phyloP scores from a whole-genome alignment of 2,329 filamentous ascomycete genomes.

The Cercospora sp. region DNA sequence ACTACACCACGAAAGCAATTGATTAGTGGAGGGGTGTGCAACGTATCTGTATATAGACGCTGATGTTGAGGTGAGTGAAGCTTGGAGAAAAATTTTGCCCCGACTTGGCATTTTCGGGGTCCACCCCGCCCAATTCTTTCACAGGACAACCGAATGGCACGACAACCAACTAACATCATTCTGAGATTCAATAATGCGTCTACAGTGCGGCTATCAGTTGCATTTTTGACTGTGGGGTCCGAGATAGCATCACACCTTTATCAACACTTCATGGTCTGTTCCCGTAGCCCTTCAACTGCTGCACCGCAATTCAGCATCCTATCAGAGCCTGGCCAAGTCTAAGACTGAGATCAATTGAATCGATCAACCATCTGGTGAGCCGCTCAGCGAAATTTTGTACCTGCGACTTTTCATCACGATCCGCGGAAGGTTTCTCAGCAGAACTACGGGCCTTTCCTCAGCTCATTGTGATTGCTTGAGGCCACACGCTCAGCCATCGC shows the following conservation, averaged over 20 bases:
- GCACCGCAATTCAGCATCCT: neutral
- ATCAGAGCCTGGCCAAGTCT: neutral
- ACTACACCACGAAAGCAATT: neutral
- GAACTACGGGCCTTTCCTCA: too few species aligned
- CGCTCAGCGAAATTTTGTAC: too few species aligned
- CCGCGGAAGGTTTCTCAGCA: too few species aligned
- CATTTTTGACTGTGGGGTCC: neutral
- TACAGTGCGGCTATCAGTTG: neutral
- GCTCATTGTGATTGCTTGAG: too few species aligned
- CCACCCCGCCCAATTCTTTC: too few species aligned
- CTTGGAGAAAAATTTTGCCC: neutral
- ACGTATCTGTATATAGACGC: too few species aligned
- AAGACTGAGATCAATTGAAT: neutral
- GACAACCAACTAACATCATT: neutral
- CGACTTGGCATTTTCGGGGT: neutral
- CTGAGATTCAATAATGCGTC: neutral
- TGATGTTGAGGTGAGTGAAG: too few species aligned
- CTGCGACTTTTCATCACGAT: too few species aligned
- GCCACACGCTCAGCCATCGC: too few species aligned
- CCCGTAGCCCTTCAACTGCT: neutral
- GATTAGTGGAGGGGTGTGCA: neutral
- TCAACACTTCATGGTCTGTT: neutral
- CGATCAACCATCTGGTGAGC: too few species aligned
- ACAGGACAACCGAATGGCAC: neutral
- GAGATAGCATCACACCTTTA: neutral